A percentile compares a stretch with the other conserved stretches of the same genome.
Conservation (phyloP, 1,284 basidiomycete genomes). For the Cystobasidium sp. region DNA sequence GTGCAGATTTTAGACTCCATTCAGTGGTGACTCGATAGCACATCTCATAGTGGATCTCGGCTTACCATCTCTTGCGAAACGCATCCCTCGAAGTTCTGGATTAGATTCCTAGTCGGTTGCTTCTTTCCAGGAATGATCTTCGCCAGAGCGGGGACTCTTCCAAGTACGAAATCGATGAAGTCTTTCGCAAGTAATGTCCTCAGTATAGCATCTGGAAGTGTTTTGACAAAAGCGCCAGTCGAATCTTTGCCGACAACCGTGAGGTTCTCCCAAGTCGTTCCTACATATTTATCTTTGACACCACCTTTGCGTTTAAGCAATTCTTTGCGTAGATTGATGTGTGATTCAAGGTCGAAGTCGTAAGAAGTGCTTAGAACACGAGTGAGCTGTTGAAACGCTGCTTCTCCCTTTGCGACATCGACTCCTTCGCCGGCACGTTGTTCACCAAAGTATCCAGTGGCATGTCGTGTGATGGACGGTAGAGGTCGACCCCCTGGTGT, state of each 20-base stretch:
- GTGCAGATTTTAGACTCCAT: too few relatives aligned
- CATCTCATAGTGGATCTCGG: neutral
- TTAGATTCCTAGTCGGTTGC: constrained; percentile 12
- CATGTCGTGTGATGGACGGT: neutral
- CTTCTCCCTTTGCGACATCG: constrained; percentile 8
- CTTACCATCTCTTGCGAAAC: constrained; percentile 22
- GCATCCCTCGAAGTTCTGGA: constrained; percentile 17
- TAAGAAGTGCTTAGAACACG: constrained; percentile 4
- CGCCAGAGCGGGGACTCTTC: neutral
- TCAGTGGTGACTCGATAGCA: neutral
- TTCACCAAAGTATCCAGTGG: constrained; percentile 26
- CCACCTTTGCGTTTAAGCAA: constrained; percentile 13
- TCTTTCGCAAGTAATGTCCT: constrained; percentile 15
- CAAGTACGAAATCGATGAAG: constrained; percentile 14
- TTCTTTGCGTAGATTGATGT: constrained; percentile 13
- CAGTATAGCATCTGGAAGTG: constrained; percentile 9
- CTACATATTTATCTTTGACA: constrained; percentile 9
- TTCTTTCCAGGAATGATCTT: constrained; percentile 21
- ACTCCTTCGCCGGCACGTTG: constrained; percentile 18
- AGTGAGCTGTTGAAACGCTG: constrained; percentile 1
- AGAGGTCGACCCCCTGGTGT: neutral
- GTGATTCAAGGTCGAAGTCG: constrained; percentile 10
- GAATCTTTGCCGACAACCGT: constrained; percentile 21
- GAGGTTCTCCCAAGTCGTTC: constrained; percentile 15
- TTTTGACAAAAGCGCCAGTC: constrained; percentile 23